Conservation (phyloP, 2,329 filamentous ascomycete species). For the Hymenoscyphus linearis region DNA sequence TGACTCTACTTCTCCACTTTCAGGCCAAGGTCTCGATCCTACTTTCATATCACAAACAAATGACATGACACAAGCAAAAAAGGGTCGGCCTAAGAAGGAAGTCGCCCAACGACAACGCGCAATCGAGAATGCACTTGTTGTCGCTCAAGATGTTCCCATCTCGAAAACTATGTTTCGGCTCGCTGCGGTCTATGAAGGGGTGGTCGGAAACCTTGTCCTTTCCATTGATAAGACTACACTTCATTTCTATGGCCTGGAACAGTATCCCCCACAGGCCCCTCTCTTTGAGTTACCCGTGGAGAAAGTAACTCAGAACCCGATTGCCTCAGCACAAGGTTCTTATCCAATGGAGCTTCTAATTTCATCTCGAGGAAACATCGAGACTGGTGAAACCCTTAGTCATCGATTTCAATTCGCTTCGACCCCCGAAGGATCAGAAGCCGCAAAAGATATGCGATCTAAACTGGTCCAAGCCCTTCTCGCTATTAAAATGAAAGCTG, state of each 20-base stretch:
- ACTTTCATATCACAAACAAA: neutral
- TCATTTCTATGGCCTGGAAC: slow-evolving; percentile 19
- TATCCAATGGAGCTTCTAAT: slow-evolving; percentile 30
- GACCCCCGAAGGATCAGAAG: slow-evolving; percentile 11
- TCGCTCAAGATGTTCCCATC: slow-evolving; percentile 15
- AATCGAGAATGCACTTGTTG: slow-evolving; percentile 5
- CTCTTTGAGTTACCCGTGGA: slow-evolving; percentile 17
- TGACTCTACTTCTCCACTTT: neutral
- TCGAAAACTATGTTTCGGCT: slow-evolving; percentile 17
- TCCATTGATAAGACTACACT: slow-evolving; percentile 21
- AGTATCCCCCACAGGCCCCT: slow-evolving; percentile 13
- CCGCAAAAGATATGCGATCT: slow-evolving; percentile 24
- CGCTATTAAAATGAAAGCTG: slow-evolving; percentile 10
- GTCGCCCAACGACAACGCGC: neutral
- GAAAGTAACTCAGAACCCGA: slow-evolving; percentile 23
- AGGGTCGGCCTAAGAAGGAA: neutral
- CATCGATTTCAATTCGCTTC: slow-evolving; percentile 25
- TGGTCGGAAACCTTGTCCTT: slow-evolving; percentile 26
- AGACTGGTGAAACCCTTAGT: slow-evolving; percentile 1
- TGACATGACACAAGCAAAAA: neutral
- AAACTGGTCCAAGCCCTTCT: slow-evolving; percentile 27
- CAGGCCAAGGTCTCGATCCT: neutral
- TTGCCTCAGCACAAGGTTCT: slow-evolving; percentile 25
- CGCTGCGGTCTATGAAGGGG: slow-evolving; percentile 18
- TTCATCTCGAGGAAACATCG: slow-evolving; percentile 12